These are phyloP conservation scores for Dactylellina sp. DNA, from an alignment of 2,329 filamentous ascomycete species.

Conservation along the genomic window DNA sequence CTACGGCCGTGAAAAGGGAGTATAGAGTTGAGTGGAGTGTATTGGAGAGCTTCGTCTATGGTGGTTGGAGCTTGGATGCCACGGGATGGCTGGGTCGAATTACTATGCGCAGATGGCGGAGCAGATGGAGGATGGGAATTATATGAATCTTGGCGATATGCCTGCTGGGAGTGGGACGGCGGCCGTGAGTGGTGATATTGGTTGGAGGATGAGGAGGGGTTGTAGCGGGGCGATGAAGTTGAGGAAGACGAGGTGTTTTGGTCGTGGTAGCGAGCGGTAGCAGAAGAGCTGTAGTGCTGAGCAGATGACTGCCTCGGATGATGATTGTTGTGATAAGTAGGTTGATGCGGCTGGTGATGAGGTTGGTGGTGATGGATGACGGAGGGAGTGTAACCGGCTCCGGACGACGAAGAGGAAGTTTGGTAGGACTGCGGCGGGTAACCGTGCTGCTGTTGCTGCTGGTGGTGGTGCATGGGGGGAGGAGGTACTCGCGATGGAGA, in stretches of 20 bases:
- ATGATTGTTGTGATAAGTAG: not conserved
- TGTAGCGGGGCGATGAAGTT: conserved; percentile 30
- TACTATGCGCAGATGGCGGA: conserved; percentile 31
- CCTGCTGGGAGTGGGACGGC: conserved; percentile 10
- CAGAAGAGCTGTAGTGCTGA: conserved; percentile 14
- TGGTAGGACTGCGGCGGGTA: conserved; percentile 23
- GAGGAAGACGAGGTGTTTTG: conserved; percentile 15
- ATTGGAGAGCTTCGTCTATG: conserved; percentile 82
- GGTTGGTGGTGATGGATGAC: not conserved
- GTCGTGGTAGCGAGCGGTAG: not conserved
- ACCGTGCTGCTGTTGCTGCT: conserved; percentile 7
- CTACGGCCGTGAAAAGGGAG: conserved; percentile 81
- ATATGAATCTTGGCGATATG: conserved; percentile 23
- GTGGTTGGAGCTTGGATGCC: conserved; percentile 63
- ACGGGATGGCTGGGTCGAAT: conserved; percentile 1
- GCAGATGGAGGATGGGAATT: conserved; percentile 4
- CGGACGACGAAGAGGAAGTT: not conserved
- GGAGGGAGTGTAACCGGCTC: not conserved
- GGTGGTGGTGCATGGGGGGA: not conserved
- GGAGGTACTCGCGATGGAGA: too few relatives aligned
- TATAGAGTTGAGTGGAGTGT: conserved; percentile 82
- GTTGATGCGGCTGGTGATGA: conserved; percentile 8
- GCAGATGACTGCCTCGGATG: not conserved
- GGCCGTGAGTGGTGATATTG: not conserved
- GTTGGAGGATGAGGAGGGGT: conserved; percentile 17